Percentiles rank a stretch among this genome's conserved stretches.
phyloP scores from a whole-genome alignment of 2,329 filamentous ascomycete genomes.

The Claviceps sp. region DNA sequence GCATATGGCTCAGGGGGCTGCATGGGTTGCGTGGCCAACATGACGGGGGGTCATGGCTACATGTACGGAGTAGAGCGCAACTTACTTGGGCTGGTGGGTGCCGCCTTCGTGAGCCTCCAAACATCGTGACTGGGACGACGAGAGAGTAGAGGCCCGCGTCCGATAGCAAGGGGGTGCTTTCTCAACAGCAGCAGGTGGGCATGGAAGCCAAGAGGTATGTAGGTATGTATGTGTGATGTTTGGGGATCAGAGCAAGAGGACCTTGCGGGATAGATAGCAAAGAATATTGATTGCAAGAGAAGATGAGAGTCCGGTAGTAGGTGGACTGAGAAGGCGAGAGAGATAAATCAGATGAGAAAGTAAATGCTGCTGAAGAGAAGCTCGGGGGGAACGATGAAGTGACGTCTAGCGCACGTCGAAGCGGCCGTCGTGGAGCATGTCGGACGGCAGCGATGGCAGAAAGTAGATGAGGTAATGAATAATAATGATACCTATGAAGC shows the following conservation, averaged over 20 bases:
- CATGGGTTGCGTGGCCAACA: not conserved
- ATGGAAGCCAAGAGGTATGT: slow-evolving; percentile 4
- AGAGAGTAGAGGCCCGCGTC: not conserved
- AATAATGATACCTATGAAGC: not conserved
- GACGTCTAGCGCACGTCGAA: slow-evolving; percentile 3
- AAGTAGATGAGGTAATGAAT: not conserved
- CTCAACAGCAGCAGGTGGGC: slow-evolving; percentile 8
- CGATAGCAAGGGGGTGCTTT: slow-evolving; percentile 3
- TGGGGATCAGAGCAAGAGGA: not conserved
- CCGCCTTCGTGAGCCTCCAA: slow-evolving; percentile 36
- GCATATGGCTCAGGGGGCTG: not conserved
- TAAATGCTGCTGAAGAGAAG: slow-evolving; percentile 8
- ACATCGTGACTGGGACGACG: slow-evolving; percentile 24
- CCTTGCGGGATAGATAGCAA: not conserved
- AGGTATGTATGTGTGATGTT: not conserved
- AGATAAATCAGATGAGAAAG: slow-evolving; percentile 1
- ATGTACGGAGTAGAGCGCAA: not conserved
- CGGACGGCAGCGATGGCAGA: slow-evolving; percentile 1
- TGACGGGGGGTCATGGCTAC: too few relatives aligned
- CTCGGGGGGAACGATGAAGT: slow-evolving; percentile 4
- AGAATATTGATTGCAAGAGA: not conserved
- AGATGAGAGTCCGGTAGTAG: not conserved
- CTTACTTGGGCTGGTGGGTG: slow-evolving; percentile 36
- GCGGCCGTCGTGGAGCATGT: slow-evolving; percentile 5
- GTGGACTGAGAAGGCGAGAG: not conserved